These are phyloP conservation scores for Penicillium oxalicum DNA, from an alignment of 2,329 filamentous ascomycete genomes.

Conservation along the genomic window DNA sequence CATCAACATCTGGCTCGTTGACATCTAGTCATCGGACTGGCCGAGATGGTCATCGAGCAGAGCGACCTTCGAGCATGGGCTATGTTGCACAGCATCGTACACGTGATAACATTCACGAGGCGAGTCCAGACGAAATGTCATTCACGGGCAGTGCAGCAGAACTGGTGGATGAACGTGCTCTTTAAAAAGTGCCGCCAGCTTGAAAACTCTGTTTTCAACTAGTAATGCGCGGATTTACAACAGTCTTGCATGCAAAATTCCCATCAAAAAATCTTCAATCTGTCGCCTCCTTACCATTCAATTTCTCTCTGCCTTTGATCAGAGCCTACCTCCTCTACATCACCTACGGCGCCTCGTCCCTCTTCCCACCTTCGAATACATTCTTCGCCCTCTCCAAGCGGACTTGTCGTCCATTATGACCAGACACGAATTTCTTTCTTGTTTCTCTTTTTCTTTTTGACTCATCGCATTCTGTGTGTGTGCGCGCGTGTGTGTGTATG, in stretches of 20 bases:
- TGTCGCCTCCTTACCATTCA: not conserved
- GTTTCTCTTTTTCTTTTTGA: not conserved
- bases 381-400: constrained; percentile 1
- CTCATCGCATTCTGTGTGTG: not conserved
- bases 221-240: not conserved
- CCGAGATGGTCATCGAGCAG: constrained; percentile 22
- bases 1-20: constrained; percentile 34
- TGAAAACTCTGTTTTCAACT: not conserved
- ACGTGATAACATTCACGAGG: constrained; percentile 44
- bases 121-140: constrained; percentile 32
- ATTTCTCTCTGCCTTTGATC: too few species aligned
- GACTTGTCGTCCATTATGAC: constrained; percentile 9
- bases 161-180: constrained; percentile 34
- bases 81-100: constrained; percentile 46
- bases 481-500: not conserved
- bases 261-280: not conserved
- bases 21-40: constrained; percentile 32
- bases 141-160: constrained; percentile 42
- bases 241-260: constrained; percentile 1
- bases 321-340: too few species aligned
- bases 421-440: constrained; percentile 18
- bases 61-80: constrained; percentile 45
- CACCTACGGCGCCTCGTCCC: too few species aligned
- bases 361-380: too few species aligned
- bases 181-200: constrained; percentile 3